A percentile compares a stretch with the other conserved stretches of the same genome.
These are phyloP conservation scores for Breviolum minutum DNA, from an alignment of 73 alveolate species.

Conservation along the genomic window DNA sequence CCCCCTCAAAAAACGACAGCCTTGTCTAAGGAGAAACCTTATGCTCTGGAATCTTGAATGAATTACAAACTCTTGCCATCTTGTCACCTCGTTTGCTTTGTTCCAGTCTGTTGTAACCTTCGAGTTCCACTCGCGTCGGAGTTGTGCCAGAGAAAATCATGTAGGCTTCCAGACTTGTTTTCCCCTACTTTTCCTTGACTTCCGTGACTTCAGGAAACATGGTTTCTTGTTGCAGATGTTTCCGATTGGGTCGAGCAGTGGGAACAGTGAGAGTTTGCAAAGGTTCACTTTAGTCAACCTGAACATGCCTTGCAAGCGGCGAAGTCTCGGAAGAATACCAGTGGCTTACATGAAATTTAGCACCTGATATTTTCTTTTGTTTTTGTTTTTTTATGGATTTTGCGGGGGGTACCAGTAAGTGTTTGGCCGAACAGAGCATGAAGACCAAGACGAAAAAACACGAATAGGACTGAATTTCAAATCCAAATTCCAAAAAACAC, in stretches of 20 bases:
- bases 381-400: too few species aligned
- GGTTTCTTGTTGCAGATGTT: not conserved
- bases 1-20: not conserved
- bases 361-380: not conserved
- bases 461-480: too few species aligned
- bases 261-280: not conserved
- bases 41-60: not conserved
- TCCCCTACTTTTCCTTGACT: not conserved
- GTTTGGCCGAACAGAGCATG: too few species aligned
- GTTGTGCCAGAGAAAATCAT: too few species aligned
- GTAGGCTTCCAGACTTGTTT: not conserved
- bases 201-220: not conserved
- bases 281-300: not conserved
- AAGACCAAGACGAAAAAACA: too few species aligned
- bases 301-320: conserved; percentile 65
- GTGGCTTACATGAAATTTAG: not conserved
- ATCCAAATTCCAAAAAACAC: too few species aligned
- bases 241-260: not conserved
- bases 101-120: too few species aligned
- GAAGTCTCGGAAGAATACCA: conserved; percentile 43
- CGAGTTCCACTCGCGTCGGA: too few species aligned
- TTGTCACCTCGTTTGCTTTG: too few species aligned
- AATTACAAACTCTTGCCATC: too few species aligned
- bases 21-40: not conserved
- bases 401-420: too few species aligned